phyloP scores from a whole-genome alignment of 495 filamentous ascomycete species.

The Neurospora hispaniola region DNA sequence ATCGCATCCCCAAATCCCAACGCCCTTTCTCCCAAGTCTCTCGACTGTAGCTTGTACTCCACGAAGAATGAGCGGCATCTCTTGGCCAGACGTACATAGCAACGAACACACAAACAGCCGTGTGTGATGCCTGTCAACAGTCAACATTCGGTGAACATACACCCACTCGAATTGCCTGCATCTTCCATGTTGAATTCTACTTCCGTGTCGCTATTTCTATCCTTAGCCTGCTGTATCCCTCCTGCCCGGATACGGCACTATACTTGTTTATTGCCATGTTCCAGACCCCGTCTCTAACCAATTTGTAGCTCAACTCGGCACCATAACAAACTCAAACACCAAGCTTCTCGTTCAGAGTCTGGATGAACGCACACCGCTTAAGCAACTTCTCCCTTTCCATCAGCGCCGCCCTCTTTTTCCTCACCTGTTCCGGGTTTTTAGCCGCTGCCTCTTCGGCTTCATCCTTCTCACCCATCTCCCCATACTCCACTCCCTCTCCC shows the following conservation, averaged over 20 bases:
- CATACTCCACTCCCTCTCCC: neutral
- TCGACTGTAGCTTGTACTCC: no score
- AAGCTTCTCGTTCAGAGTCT: slow-evolving; percentile 11
- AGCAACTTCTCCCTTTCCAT: slow-evolving; percentile 11
- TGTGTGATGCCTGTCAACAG: neutral
- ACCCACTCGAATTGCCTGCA: neutral
- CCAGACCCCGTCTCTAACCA: neutral
- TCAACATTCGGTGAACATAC: neutral
- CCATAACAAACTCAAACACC: slow-evolving; percentile 1
- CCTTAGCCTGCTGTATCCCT: neutral
- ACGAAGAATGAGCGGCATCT: no score
- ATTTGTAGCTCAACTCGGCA: neutral
- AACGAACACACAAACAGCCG: no score
- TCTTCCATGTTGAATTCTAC: neutral
- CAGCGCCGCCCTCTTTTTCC: slow-evolving; percentile 1
- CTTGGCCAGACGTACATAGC: no score
- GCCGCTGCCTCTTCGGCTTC: neutral
- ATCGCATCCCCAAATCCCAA: no score
- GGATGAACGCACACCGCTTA: slow-evolving; percentile 11
- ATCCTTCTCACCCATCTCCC: neutral
- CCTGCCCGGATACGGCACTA: neutral
- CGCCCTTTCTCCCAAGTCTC: no score
- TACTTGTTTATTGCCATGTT: neutral
- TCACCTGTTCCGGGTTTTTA: neutral
- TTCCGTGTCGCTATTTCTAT: neutral